Percentiles rank a stretch among this genome's conserved stretches.
phyloP scores from a whole-genome alignment of 2,329 filamentous ascomycete genomes.

The Talaromyces sp. region DNA sequence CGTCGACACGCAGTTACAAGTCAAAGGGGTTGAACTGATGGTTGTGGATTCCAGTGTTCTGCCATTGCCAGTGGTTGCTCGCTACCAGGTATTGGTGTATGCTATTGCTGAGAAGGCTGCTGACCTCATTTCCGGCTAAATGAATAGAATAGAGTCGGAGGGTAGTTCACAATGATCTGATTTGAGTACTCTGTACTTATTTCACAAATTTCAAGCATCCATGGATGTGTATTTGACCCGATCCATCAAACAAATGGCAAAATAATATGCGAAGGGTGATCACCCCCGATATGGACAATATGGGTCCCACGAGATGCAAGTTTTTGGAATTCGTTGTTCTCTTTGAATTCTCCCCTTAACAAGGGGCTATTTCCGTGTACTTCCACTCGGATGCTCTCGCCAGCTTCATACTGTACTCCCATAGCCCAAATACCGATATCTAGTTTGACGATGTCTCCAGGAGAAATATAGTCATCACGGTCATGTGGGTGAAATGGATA shows the following conservation, averaged over 20 bases:
- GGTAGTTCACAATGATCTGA: background rate
- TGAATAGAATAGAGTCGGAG: no score
- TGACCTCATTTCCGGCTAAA: slow-evolving; percentile 1
- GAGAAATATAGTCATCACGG: slow-evolving; percentile 33
- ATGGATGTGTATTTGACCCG: background rate
- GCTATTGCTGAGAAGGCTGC: slow-evolving; percentile 11
- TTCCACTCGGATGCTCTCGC: slow-evolving; percentile 23
- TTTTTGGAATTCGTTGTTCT: background rate
- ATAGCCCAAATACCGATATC: slow-evolving; percentile 44
- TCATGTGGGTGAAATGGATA: slow-evolving; percentile 33
- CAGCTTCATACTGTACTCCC: slow-evolving; percentile 39
- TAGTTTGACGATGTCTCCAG: slow-evolving; percentile 37
- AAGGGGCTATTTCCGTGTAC: slow-evolving; percentile 7
- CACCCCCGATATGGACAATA: slow-evolving; percentile 1
- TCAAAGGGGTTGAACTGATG: slow-evolving; percentile 17
- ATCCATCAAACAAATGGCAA: background rate
- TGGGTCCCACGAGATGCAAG: background rate
- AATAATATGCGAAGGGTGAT: background rate
- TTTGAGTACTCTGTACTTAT: background rate
- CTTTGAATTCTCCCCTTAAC: slow-evolving; percentile 3
- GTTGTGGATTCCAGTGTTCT: slow-evolving; percentile 23
- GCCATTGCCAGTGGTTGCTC: slow-evolving; percentile 14
- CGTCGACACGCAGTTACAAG: slow-evolving; percentile 13
- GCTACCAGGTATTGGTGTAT: slow-evolving; percentile 18
- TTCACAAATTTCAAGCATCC: background rate